These are phyloP conservation scores for Sporothrix sp. DNA, from an alignment of 2,329 filamentous ascomycete species.

Conservation along the genomic window DNA sequence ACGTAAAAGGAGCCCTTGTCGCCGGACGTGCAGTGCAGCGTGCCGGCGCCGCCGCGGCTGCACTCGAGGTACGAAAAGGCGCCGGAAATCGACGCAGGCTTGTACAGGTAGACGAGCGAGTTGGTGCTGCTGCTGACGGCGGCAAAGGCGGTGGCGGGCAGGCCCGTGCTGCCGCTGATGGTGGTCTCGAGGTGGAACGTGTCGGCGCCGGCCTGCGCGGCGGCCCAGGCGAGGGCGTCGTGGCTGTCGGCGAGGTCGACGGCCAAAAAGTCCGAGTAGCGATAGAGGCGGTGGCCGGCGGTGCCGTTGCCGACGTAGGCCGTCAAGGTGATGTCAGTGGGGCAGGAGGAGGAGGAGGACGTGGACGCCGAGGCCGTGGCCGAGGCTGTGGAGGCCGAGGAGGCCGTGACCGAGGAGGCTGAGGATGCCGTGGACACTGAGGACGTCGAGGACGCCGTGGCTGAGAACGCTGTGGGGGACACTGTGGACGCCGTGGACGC, in stretches of 20 bases:
- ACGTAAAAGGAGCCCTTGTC: neutral
- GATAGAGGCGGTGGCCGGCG: slow-evolving; percentile 10
- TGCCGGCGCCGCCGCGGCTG: neutral
- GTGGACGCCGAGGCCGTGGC: neutral
- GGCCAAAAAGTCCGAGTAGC: slow-evolving; percentile 16
- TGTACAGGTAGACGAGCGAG: slow-evolving; percentile 18
- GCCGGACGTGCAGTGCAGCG: neutral
- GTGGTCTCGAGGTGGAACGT: neutral
- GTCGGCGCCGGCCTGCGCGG: neutral
- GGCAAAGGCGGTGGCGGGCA: slow-evolving; percentile 1
- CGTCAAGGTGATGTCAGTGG: neutral
- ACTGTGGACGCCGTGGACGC: too few species aligned
- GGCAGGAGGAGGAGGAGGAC: neutral
- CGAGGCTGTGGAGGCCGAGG: neutral
- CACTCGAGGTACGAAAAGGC: slow-evolving; percentile 14
- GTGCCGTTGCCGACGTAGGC: slow-evolving; percentile 12
- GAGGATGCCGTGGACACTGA: too few species aligned
- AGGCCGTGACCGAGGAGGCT: neutral
- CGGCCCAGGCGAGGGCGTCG: neutral
- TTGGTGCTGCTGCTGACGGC: slow-evolving; percentile 16
- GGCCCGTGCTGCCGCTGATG: neutral
- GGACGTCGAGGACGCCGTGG: neutral
- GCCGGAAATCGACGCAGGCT: neutral
- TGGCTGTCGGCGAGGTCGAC: slow-evolving; percentile 12
- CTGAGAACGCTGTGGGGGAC: neutral